Evolutionary conservation across 208 protist genomes (phyloP), one percentile per base, ranked within the genome.

Genomic region (Leishmania guyanensis): DNA sequence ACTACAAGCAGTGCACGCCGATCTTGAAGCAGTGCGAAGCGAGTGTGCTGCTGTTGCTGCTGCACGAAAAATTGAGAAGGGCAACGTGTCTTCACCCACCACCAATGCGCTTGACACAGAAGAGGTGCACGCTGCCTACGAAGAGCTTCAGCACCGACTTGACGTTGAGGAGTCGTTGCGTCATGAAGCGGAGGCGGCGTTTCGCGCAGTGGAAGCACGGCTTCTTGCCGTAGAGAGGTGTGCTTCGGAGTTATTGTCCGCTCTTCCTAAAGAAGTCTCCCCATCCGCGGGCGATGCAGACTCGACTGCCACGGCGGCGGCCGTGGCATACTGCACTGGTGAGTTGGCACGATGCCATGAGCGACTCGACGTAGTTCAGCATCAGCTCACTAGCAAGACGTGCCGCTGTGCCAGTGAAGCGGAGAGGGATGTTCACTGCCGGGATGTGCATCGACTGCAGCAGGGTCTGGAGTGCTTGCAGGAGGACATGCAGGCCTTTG

Each of bases 361-460:
- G 39, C 80, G 80, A 29, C 64, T 84, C 20, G 75, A 80, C 46
- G 66, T 22, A 6, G 48, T 77, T 29, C 68, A 84, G 75, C 75
- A 80, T 36, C 53, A 58, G n/a, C 58, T 80, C 5, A 62, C 10
- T 46, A 71, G 56, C 22, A 48, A 76, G 22, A 10, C 56, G 56
- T 62, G 74, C 56, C 43, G 74, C 36, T 50, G 29, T 29, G 53
- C 16, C 29, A 26, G 72, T 46, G 51, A 76, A 20, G 17, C 46
- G 12, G 53, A 62, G 72, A 46, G 51, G 51, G 51, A 58, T 9
- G 72, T 9, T 12, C n/a, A 62, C 17, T 9, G 14, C 53, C 51
- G 62, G 72, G 72, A 76, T 12, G 51, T 76, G 33, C 72, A 62
- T 76, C 48, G 6, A 6, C 51, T 76, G 51, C 46, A 76, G 72